A percentile compares a stretch with the other conserved stretches of the same genome.
Evolutionary conservation across 345 rosid genomes (phyloP).

Genomic region (Ceriops decandra): DNA sequence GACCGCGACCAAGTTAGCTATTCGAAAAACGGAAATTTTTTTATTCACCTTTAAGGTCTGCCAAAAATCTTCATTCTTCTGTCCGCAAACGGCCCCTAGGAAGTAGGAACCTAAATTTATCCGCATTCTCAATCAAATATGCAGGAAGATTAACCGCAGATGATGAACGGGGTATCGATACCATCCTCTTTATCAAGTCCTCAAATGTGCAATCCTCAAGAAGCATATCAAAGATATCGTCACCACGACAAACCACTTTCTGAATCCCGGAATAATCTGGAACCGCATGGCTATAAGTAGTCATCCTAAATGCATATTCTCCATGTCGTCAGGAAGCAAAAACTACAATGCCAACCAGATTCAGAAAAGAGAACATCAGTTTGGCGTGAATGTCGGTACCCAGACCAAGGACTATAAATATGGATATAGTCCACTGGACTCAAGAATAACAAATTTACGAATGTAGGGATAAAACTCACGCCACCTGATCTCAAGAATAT

Average conservation of each 20-base stretch:
- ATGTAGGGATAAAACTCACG: conserved; percentile 63
- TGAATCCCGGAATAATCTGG: conserved; percentile 57
- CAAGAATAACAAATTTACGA: conserved; percentile 66
- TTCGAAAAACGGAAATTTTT: no score
- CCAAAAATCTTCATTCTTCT: conserved; percentile 1
- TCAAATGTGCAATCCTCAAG: conserved; percentile 74
- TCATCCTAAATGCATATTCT: conserved; percentile 77
- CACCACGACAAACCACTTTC: conserved; percentile 60
- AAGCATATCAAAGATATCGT: conserved; percentile 79
- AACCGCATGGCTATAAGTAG: conserved; percentile 86
- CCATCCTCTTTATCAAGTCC: conserved; percentile 82
- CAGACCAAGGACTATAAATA: conserved; percentile 39
- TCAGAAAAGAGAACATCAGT: conserved; percentile 58
- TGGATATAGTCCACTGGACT: conserved; percentile 77
- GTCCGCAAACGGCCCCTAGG: conserved; percentile 66
- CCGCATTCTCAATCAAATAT: conserved; percentile 75
- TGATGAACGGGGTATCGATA: conserved; percentile 60
- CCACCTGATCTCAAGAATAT: conserved; percentile 82
- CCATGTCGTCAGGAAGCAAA: conserved; percentile 55
- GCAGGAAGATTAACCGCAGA: conserved; percentile 93
- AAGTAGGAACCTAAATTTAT: conserved; percentile 69
- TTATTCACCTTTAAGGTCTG: neutral
- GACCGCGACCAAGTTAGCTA: no score
- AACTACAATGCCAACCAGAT: conserved; percentile 99
- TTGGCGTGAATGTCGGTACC: conserved; percentile 71